phyloP scores from a whole-genome alignment of 208 protist genomes.

The Trypanosoma melophagium region DNA sequence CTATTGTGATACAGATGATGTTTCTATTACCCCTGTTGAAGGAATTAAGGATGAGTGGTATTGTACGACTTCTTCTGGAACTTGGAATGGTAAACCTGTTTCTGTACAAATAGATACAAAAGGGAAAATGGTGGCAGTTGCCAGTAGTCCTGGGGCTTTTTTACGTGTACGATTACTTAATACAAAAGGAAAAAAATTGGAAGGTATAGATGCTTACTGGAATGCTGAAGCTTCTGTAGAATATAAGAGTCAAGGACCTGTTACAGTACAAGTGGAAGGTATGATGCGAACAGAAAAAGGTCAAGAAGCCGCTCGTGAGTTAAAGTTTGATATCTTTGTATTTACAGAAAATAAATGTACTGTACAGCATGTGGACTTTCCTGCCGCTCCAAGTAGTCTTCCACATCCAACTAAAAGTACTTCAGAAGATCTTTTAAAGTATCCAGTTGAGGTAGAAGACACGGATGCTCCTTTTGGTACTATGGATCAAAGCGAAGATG shows the following conservation, averaged over 20 bases:
- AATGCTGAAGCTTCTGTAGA: conserved; percentile 78
- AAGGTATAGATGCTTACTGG: conserved; percentile 83
- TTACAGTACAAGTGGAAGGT: conserved; percentile 74
- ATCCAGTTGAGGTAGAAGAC: conserved; percentile 63
- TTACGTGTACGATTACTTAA: conserved; percentile 64
- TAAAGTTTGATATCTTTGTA: conserved; percentile 79
- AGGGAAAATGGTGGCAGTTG: conserved; percentile 63
- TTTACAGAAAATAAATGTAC: conserved; percentile 73
- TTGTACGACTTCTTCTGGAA: conserved; percentile 54
- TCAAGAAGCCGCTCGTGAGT: conserved; percentile 60
- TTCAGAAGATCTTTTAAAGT: conserved; percentile 56
- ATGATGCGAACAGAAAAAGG: conserved; percentile 60
- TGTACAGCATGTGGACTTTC: conserved; percentile 62
- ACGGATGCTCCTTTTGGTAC: conserved; percentile 29
- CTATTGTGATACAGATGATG: conserved; percentile 86
- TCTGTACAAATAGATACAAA: conserved; percentile 49
- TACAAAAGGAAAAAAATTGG: conserved; percentile 59
- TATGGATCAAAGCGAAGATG: conserved; percentile 35
- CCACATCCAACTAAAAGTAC: conserved; percentile 71
- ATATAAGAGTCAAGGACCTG: conserved; percentile 48
- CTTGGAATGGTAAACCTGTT: conserved; percentile 56
- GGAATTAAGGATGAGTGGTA: conserved; percentile 59
- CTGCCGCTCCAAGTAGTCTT: conserved; percentile 68
- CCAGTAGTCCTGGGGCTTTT: conserved; percentile 69
- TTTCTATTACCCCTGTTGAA: conserved; percentile 58